Base-by-base conservation (phyloP, 208 protist species). In the Crithidia thermophila region DNA sequence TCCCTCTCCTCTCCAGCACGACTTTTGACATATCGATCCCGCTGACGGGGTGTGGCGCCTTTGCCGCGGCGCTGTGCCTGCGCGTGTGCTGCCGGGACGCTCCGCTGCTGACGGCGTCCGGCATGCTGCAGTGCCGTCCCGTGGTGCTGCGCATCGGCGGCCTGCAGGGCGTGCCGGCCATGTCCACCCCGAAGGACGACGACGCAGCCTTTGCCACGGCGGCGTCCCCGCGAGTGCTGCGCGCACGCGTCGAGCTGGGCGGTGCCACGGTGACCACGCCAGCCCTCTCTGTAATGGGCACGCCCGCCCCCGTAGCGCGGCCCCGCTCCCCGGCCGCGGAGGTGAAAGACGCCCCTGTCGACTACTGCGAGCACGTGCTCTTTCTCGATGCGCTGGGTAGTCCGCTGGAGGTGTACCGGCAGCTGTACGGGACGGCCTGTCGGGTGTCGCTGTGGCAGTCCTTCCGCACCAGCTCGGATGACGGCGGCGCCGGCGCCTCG, bases 371-470 rank as follows among this genome's bases (percentile, higher is more conserved):
- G 23, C 55, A 75, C 11, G 61, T 79, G 39, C 61, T 72, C 46
- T 73, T 79, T 27, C 55, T 79, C 25, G 28, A 58, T 37, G 55
- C 50, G 7, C 31, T 75, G 52, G 69, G 67, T 16, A 66, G 49
- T 6, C 73, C 73, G 11, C 55, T 79, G n/a, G 67, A 73, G 40
- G 73, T 79, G 28, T 79, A 79, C 31, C 65, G 72, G 9, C 42
- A 42, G 53, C 65, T 68, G 27, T 47, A 72, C 31, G 47, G 46
- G 28, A 42, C 46, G 28, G 65, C 58, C 33, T 78, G 72, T 30
- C 46, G 42, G 52, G 72, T 78, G 27, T 69, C 72, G 51, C 66
- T 78, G 16, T 68, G 72, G 59, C 69, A 75, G 58, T 75, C 61
- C 28, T 75, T 69, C 40, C 51, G 65, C 33, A 69, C 43, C 0